Evolutionary conservation across 2,329 filamentous ascomycete genomes (phyloP).

Genomic region (Aurifilum marmelostoma): DNA sequence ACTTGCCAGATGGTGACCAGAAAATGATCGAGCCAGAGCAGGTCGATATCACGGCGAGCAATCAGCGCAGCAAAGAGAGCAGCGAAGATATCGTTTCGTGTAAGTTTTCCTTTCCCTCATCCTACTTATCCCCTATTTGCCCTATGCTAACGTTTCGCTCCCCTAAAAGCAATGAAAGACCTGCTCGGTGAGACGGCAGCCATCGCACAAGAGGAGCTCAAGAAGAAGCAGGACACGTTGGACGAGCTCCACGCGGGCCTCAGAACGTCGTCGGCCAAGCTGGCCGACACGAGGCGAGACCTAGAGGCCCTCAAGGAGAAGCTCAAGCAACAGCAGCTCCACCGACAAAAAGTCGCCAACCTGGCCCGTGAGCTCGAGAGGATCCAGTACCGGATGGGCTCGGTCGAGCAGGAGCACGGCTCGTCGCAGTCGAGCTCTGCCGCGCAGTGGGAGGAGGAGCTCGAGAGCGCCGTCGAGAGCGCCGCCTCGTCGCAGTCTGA

Average conservation of each 20-base stretch:
- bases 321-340: slow-evolving; percentile 66
- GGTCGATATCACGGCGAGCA: slow-evolving; percentile 49
- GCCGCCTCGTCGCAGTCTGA: slow-evolving; percentile 45
- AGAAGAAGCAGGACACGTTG: slow-evolving; percentile 80
- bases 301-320: slow-evolving; percentile 72
- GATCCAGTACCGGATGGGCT: slow-evolving; percentile 60
- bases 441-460: slow-evolving; percentile 59
- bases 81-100: slow-evolving; percentile 79
- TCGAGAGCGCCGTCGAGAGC: slow-evolving; percentile 51
- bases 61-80: slow-evolving; percentile 67
- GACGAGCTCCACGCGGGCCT: slow-evolving; percentile 82
- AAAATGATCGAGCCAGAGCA: slow-evolving; percentile 51
- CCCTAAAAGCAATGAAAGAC: slow-evolving; percentile 72
- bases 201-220: slow-evolving; percentile 79
- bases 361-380: slow-evolving; percentile 74
- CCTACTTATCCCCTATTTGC: too few relatives aligned
- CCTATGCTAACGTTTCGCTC: slow-evolving; percentile 38
- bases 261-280: slow-evolving; percentile 75
- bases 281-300: slow-evolving; percentile 75
- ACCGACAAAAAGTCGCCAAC: slow-evolving; percentile 75
- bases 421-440: slow-evolving; percentile 49
- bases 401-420: slow-evolving; percentile 49
- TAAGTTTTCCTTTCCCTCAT: slow-evolving; percentile 50
- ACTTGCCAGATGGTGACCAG: slow-evolving; percentile 67
- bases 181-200: slow-evolving; percentile 78